Conservation (phyloP, 352 stramenopile species). For the Phytophthora nicotianae region DNA sequence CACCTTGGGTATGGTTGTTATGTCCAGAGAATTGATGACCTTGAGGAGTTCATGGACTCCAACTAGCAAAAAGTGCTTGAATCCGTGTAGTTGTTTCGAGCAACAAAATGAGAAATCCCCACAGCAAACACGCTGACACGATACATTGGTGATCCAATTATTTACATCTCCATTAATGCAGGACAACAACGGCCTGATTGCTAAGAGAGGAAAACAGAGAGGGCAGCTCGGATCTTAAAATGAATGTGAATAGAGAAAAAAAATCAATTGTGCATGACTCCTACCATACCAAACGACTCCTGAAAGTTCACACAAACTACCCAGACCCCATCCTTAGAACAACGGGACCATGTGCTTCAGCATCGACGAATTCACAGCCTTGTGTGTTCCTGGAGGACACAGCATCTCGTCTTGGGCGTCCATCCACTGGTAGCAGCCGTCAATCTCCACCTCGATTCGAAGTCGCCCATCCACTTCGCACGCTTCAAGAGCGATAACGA, state of each 20-base stretch:
- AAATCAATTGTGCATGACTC: not conserved
- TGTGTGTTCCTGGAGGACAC: conserved; percentile 1
- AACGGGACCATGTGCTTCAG: conserved; percentile 27
- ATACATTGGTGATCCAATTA: too few relatives aligned
- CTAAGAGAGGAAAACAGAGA: too few relatives aligned
- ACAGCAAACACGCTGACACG: too few relatives aligned
- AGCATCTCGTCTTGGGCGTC: conserved; percentile 29
- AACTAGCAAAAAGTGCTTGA: too few relatives aligned
- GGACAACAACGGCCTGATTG: too few relatives aligned
- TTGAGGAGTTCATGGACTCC: too few relatives aligned
- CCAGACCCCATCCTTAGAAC: conserved; percentile 6
- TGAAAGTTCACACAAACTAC: not conserved
- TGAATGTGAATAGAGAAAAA: not conserved
- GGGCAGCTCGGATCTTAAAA: too few relatives aligned
- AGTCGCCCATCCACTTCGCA: conserved; percentile 37
- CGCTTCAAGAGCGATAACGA: conserved; percentile 36
- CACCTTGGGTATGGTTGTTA: too few relatives aligned
- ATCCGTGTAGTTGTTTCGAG: too few relatives aligned
- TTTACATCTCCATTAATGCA: too few relatives aligned
- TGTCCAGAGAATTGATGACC: too few relatives aligned
- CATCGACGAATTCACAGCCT: conserved; percentile 41
- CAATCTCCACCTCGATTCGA: conserved; percentile 49
- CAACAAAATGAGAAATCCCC: too few relatives aligned
- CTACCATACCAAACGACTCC: not conserved
- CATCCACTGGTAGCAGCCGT: conserved; percentile 46